Conservation (phyloP, 495 filamentous ascomycete genomes). For the Podospora comata region DNA sequence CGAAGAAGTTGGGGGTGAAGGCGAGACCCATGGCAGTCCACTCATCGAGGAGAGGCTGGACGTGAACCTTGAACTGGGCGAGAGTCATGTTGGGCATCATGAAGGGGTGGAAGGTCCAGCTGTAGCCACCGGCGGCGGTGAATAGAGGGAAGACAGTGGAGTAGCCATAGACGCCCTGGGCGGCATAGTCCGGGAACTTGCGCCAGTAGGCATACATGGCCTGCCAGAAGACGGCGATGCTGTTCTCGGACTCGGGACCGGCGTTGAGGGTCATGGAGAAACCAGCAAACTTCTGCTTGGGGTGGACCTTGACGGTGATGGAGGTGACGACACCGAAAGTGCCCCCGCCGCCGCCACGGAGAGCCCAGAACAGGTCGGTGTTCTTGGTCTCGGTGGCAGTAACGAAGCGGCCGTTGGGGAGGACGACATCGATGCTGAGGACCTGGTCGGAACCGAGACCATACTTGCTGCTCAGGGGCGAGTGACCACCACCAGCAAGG, state of each 20-base stretch:
- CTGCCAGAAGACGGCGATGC: conserved; percentile 47
- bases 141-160: conserved; percentile 26
- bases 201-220: conserved; percentile 49
- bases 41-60: conserved; percentile 39
- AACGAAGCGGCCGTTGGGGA: conserved; percentile 42
- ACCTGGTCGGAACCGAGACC: conserved; percentile 51
- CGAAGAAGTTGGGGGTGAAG: conserved; percentile 28
- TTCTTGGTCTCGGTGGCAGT: conserved; percentile 43
- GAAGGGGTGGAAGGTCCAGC: conserved; percentile 25
- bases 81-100: conserved; percentile 24
- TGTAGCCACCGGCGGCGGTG: conserved; percentile 13
- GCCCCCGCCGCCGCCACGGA: conserved; percentile 51
- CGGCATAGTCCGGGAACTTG: conserved; percentile 41
- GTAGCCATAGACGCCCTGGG: conserved; percentile 51
- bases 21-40: conserved; percentile 36
- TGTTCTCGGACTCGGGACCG: conserved; percentile 35
- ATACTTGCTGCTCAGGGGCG: conserved; percentile 37
- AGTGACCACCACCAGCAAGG: conserved; percentile 43
- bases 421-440: conserved; percentile 44
- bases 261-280: conserved; percentile 36
- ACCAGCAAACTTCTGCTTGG: conserved; percentile 38
- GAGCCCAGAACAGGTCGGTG: conserved; percentile 50
- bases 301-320: conserved; percentile 46
- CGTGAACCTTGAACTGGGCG: conserved; percentile 26
- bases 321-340: conserved; percentile 55